Base-by-base conservation (phyloP, 2,329 filamentous ascomycete genomes). In the Ophiostoma tasmaniense region DNA sequence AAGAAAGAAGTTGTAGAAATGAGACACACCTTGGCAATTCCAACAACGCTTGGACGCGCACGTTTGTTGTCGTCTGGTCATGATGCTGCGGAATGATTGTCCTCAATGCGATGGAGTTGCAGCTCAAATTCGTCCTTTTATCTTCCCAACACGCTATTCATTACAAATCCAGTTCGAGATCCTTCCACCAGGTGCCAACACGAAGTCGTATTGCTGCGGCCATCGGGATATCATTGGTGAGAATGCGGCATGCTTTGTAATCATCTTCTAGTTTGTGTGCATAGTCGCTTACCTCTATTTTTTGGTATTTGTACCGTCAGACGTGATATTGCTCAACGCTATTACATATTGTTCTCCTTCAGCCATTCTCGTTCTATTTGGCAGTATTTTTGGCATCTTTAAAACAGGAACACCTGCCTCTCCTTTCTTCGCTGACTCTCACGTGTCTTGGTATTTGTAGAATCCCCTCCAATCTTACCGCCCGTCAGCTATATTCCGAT, bases 21-120 rank as follows among this genome's bases (percentile, higher is more conserved):
- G 10, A 22, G n/a, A 59, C 68, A 2, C 39, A 71, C 70, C 70
- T 30, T 52, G 67, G 37, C 70, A 71, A 39, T 71, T 67, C 70
- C 70, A 71, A 39, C 70, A 71, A 1, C 67, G 70, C n/a, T 66
- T 71, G 2, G 35, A 25, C 14, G 66, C 61, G 61, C 33, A 33
- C 61, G 61, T 28, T 59, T 30, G 10, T 30, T 59, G 52, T 59
- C n/a, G 50, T 55, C 22, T n/a, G n/a, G n/a, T 55, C 50, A 22
- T 55, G 50, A 55, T 22, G 50, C 14, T n/a, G n/a, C 20, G 14
- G n/a, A 22, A 20, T 50, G 37, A 39, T 39, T 45, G 42, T 45
- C 5, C 17, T 20, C 42, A 17, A 45, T 45, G 42, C 42, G 14
- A 45, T 45, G 42, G 17, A 45, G 14, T 17, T 2, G 42, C 3